These are phyloP conservation scores for Cairneyella variabilis DNA, from an alignment of 495 filamentous ascomycete species.

Conservation along the genomic window DNA sequence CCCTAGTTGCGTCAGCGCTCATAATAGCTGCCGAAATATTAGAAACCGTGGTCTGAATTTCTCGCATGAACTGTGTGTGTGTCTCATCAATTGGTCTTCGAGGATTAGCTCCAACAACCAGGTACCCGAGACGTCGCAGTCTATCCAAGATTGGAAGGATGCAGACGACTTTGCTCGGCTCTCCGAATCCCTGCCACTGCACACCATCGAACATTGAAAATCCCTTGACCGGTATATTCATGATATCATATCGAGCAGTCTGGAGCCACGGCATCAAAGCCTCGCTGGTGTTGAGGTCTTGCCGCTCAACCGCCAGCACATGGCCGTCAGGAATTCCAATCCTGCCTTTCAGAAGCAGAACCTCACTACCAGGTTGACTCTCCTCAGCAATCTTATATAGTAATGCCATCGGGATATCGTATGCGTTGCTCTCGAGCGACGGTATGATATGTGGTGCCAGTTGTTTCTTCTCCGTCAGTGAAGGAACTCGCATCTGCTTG, in stretches of 20 bases:
- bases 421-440: constrained; percentile 36
- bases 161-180: constrained; percentile 48
- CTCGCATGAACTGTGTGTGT: constrained; percentile 11
- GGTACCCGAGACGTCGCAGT: constrained; percentile 33
- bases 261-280: constrained; percentile 62
- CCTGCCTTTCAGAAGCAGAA: constrained; percentile 52
- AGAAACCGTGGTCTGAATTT: constrained; percentile 27
- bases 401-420: constrained; percentile 58
- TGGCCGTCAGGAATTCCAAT: constrained; percentile 61
- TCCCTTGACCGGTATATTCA: constrained; percentile 47
- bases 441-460: constrained; percentile 10
- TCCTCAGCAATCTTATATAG: constrained; percentile 54
- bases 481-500: constrained; percentile 8
- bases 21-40: constrained; percentile 67
- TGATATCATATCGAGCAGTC: constrained; percentile 53
- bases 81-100: constrained; percentile 13
- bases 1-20: constrained; percentile 67
- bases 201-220: constrained; percentile 35
- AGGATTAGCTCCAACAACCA: constrained; percentile 23
- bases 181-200: constrained; percentile 32
- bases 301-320: constrained; percentile 40
- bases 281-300: constrained; percentile 56
- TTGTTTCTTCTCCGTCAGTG: background rate
- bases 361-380: constrained; percentile 35
- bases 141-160: constrained; percentile 45